These are phyloP conservation scores for Phellopilus nigrolimitatus DNA, from an alignment of 1,284 basidiomycete species.

Conservation along the genomic window DNA sequence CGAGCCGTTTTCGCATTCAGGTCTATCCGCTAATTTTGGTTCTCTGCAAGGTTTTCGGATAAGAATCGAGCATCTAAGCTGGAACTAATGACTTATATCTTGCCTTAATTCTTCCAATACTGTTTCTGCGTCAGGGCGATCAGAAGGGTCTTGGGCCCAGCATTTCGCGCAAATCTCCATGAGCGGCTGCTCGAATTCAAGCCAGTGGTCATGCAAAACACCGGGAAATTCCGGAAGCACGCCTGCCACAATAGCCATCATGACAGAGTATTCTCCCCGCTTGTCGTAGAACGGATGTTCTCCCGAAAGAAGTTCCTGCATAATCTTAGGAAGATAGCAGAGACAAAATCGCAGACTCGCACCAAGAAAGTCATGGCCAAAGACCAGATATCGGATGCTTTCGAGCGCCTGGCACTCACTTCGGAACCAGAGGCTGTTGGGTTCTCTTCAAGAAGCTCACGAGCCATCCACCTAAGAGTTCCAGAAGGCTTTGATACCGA, in stretches of 20 bases:
- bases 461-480: constrained; percentile 14
- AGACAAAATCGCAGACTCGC: background rate
- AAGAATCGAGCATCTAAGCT: no score
- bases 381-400: constrained; percentile 12
- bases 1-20: background rate
- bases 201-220: background rate
- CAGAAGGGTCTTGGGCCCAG: background rate
- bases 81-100: no score
- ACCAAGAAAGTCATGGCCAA: constrained; percentile 13
- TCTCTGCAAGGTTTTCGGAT: background rate
- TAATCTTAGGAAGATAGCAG: background rate
- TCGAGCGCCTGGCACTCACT: background rate
- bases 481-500: background rate
- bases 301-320: constrained; percentile 14
- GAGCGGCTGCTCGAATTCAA: background rate
- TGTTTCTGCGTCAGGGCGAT: constrained; percentile 3
- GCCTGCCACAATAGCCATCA: background rate
- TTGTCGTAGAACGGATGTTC: background rate
- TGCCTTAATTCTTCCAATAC: background rate
- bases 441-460: constrained; percentile 1
- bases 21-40: background rate
- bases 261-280: background rate
- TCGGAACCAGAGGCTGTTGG: background rate
- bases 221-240: constrained; percentile 1
- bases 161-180: constrained; percentile 1